Base-by-base conservation (phyloP, 495 filamentous ascomycete species). In the Oidiodendron maius region DNA sequence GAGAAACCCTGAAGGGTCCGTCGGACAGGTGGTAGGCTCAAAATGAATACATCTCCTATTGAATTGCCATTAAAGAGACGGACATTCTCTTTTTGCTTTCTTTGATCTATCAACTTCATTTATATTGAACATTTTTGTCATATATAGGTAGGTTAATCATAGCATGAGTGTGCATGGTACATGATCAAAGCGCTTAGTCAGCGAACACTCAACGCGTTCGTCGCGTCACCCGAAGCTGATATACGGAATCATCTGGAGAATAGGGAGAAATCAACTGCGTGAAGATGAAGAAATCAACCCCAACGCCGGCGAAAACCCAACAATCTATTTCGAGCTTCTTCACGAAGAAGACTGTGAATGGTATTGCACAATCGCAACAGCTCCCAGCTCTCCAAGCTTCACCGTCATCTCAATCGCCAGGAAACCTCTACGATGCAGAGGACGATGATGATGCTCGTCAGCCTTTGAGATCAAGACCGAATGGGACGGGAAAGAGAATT, bases 301-400 rank as follows among this genome's bases (percentile, higher is more conserved):
- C 41, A 12, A 44, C 41, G 12, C 41, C 41, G 30, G 41, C 20
- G 22, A 82, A 84, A 64, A 88, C 83, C 58, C 89, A 96, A 61
- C 77, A 84, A 49, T 85, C 86, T 4, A 83, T 96, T 42, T 89
- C 88, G 1, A 91, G 78, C 62, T 96, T 96, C 69, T 96, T 96
- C 63, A 78, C 78, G 3, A 80, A 77, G 21, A 86, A 78, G 58
- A 68, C 84, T 5, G 55, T 64, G 51, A 62, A 64, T 44, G 52
- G 50, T 50, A 55, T 9, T 51, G 9, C 39, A 5, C 55, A 35
- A 25, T 49, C 50, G n/a, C 47, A 44, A 18, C 51, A 22, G 39
- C 57, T 44, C 46, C 22, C 41, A 9, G 20, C 49, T 4, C 36
- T 21, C 26, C 20, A 35, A 24, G 18, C 55, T 16, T 21, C 25